Evolutionary conservation across 441 rosid species (phyloP), one percentile per base, ranked within the genome.

Genomic region (Adansonia madagascariensis): DNA sequence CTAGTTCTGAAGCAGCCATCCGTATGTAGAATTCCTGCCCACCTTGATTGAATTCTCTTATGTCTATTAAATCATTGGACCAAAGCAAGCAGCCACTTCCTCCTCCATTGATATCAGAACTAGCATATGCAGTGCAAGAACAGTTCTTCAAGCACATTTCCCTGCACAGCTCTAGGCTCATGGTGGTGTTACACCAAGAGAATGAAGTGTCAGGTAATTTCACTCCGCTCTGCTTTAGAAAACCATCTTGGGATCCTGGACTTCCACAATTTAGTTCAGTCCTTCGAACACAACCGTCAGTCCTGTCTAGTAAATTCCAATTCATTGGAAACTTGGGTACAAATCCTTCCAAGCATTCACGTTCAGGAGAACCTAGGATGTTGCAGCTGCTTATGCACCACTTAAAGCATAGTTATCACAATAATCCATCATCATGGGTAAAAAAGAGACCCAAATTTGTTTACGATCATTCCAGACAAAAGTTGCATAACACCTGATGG

Each of bases 341-440:
- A 75, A 85, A 85, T 44, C 88, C 84, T 59, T 75, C 17, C 65
- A 85, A 61, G 77, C 88, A 85, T 8, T 50, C 43, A 22, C 88
- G 81, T 3, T 27, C 74, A 3, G 85, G 83, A 24, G 75, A 57
- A 11, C 10, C 64, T 15, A 22, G 27, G 57, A 27, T 27, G 15
- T 66, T 35, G 35, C 83, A 77, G 55, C 52, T 60, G 0, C 64
- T 80, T 83, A 44, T 43, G 78, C 61, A 27, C 86, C 86, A 53
- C 86, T 72, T n/a, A 60, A 0, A 0, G 61, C 81, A 59, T 80
- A 83, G 8, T 15, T 2, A 15, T 78, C 77, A 52, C 85, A 83
- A 0, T 71, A 4, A 72, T 81, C 87, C 73, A 47, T n/a, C 59
- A 55, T 55, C 22, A 55, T 1, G 22, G 22, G 17, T 5, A n/a